A percentile compares a stretch with the other conserved stretches of the same genome.
phyloP scores from a whole-genome alignment of 495 filamentous ascomycete species.

The Penicillium atrosanguineum region DNA sequence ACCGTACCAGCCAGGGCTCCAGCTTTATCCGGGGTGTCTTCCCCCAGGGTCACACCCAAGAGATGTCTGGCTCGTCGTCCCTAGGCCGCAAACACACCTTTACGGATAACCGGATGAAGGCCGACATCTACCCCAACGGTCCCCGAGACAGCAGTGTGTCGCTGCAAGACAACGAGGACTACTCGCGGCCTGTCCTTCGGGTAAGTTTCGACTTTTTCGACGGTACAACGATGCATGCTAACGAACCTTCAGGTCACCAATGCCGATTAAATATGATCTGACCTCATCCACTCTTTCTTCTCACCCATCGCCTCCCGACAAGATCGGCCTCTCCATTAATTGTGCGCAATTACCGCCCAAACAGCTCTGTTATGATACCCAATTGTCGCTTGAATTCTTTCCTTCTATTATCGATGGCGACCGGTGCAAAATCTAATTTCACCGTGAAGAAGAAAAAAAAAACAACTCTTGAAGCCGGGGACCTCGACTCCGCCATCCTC shows the following conservation, averaged over 20 bases:
- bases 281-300: slow-evolving; percentile 7
- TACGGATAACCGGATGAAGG: slow-evolving; percentile 46
- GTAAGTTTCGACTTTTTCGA: slow-evolving; percentile 31
- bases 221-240: slow-evolving; percentile 14
- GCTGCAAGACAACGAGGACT: slow-evolving; percentile 56
- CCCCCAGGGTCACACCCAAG: slow-evolving; percentile 42
- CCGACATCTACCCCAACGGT: slow-evolving; percentile 46
- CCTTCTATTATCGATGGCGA: slow-evolving; percentile 22
- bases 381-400: slow-evolving; percentile 35
- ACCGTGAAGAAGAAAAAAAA: slow-evolving; percentile 11
- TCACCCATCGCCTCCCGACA: slow-evolving; percentile 8
- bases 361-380: slow-evolving; percentile 48
- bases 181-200: slow-evolving; percentile 55
- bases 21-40: slow-evolving; percentile 42
- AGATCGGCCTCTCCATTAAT: slow-evolving; percentile 27
- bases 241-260: slow-evolving; percentile 48
- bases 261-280: slow-evolving; percentile 39
- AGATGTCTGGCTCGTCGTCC: slow-evolving; percentile 20
- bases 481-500: neutral
- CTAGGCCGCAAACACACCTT: slow-evolving; percentile 31
- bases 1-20: slow-evolving; percentile 47
- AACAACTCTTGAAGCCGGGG: neutral
- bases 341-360: slow-evolving; percentile 32
- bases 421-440: neutral
- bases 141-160: slow-evolving; percentile 50